Base-by-base conservation (phyloP, 2,329 filamentous ascomycete genomes). In the Cadophora luteo-olivacea region DNA sequence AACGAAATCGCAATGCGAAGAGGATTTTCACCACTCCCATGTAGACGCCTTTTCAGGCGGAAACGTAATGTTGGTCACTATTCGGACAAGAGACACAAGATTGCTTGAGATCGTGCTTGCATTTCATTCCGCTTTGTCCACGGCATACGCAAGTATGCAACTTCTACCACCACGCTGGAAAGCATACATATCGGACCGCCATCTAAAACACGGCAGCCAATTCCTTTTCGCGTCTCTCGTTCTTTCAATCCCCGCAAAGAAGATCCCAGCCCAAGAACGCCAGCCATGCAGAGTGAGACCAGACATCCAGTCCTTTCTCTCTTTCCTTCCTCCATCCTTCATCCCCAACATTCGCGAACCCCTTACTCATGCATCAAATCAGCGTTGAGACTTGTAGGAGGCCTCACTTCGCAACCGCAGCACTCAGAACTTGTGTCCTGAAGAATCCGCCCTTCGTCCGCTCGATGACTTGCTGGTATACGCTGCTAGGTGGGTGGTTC, bases 391-490 rank as follows among this genome's bases (percentile, higher is more conserved):
- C 32, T 38, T 60, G 25, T n/a, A 32, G 19, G n/a, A 12, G 3
- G 22, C 25, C 61, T 77, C 75, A 78, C 72, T 79, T 79, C 41
- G 77, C 76, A 72, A 79, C 78, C 58, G 78, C 78, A 61, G 77
- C 77, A 69, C 84, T 97, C 75, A 99, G 86, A 63, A 99, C 96
- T 81, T 98, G 96, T 73, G 96, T 99, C 79, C 96, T 86, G 89
- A 99, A 99, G 88, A 98, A 98, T 68, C 93, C 94, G 73, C 96
- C 96, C 89, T 98, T 98, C 69, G 96, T 99, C 84, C 94, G 90
- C 88, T 99, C 96, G 78, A 99, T 99, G 78, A 99, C 96, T 83
- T 99, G 95, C 84, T 97, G 95, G 84, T 99, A 98, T 74, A 99
- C 95, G 72, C 94, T 97, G 85, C 97, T 96, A 71, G 96, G 95